Base-by-base conservation (phyloP, 495 filamentous ascomycete species). In the Echria macrotheca region DNA sequence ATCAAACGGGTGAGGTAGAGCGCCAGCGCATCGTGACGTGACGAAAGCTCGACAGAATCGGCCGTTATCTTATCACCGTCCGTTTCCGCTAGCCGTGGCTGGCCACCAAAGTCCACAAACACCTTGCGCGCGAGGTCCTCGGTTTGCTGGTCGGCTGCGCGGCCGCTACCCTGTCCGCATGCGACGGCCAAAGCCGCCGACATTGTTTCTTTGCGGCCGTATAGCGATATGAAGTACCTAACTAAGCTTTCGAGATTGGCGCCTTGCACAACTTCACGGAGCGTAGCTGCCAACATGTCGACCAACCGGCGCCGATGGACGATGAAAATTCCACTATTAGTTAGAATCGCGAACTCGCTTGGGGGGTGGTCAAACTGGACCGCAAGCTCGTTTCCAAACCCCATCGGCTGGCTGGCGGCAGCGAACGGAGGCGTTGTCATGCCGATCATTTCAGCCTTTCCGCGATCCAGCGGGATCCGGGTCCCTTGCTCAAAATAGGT, bases 131-230 rank as follows among this genome's bases (percentile, higher is more conserved):
- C 93, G 37, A 81, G 77, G 55, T 93, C 88, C 17, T 91, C 70
- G 17, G 95, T 84, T 29, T 86, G 77, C 1, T 86, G 84, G 57
- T 96, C 93, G n/a, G 78, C 83, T 0, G 89, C 71, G 40, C 87
- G 80, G 56, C 91, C 89, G 18, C 83, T 78, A 14, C 87, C 89
- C 63, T 95, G 89, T 10, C 91, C 89, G 63, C 93, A 99, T 11
- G 90, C 90, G n/a, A 97, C 93, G 7, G 94, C 94, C 17, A 99
- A 74, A 8, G 94, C 89, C 44, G 90, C 91, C 0, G 94, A 88
- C 52, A 89, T 80, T 0, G 84, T 89, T 62, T 99, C 93, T 1
- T 79, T 81, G 1, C 87, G 77, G 26, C 94, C 94, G 65, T 97
- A 96, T 3, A 78, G 76, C 26, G 78, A 74, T 47, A 89, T 84